phyloP scores from a whole-genome alignment of 192 early-diverging fungal genomes.

The Phycomyces blakesleeanus region DNA sequence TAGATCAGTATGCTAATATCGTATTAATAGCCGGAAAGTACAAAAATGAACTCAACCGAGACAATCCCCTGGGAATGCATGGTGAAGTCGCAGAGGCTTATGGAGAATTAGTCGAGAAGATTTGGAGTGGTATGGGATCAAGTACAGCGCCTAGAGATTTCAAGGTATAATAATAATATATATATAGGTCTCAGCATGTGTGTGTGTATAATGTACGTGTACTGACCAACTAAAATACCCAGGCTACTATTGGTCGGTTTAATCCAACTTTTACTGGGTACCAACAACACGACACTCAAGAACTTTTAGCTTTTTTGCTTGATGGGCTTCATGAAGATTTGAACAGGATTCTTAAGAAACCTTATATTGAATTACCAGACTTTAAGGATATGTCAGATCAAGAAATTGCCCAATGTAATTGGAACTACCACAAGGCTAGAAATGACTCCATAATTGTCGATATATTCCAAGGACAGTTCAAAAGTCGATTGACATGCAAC shows the following conservation, averaged over 20 bases:
- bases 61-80: slow-evolving; percentile 72
- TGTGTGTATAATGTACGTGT: too few relatives aligned
- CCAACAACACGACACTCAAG: slow-evolving; percentile 83
- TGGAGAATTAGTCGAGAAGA: slow-evolving; percentile 56
- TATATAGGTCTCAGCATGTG: too few relatives aligned
- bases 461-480: slow-evolving; percentile 41
- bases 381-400: slow-evolving; percentile 59
- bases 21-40: slow-evolving; percentile 34
- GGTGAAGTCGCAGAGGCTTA: slow-evolving; percentile 68
- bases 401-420: slow-evolving; percentile 65
- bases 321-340: slow-evolving; percentile 88
- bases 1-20: background rate
- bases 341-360: slow-evolving; percentile 75
- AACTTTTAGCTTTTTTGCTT: slow-evolving; percentile 74
- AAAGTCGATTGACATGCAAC: slow-evolving; percentile 42
- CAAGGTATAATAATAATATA: too few relatives aligned
- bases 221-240: too few relatives aligned
- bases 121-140: slow-evolving; percentile 54
- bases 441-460: slow-evolving; percentile 73
- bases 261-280: slow-evolving; percentile 67
- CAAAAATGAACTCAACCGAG: slow-evolving; percentile 59
- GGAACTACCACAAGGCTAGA: slow-evolving; percentile 71
- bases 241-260: slow-evolving; percentile 47
- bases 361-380: slow-evolving; percentile 78
- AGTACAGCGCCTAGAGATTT: slow-evolving; percentile 73